Evolutionary conservation across 1,139 yeast species (phyloP).

Genomic region (Suhomyces bokatorum): DNA sequence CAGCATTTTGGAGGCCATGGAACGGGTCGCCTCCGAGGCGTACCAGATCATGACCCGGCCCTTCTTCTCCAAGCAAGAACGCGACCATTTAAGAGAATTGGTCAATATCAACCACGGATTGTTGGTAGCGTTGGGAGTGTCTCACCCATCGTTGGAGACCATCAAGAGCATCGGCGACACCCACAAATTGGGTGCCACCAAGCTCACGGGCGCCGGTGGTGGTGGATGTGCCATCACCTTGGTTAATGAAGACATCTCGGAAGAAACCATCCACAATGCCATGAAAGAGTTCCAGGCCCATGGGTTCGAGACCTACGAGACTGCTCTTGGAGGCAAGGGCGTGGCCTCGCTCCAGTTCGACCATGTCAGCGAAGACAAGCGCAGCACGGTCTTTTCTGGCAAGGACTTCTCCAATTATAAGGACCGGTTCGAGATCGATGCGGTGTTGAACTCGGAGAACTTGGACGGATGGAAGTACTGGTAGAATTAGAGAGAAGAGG

Average conservation of each 20-base stretch:
- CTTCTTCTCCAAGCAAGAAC: constrained; percentile 46
- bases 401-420: constrained; percentile 38
- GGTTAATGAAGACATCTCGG: constrained; percentile 51
- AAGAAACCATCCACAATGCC: constrained; percentile 31
- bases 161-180: constrained; percentile 65
- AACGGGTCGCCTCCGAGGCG: constrained; percentile 65
- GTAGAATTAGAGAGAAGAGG: constrained; percentile 26
- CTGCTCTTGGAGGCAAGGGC: constrained; percentile 88
- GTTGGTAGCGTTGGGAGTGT: constrained; percentile 82
- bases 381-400: constrained; percentile 27
- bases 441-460: constrained; percentile 42
- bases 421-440: constrained; percentile 49
- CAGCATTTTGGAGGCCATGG: constrained; percentile 72
- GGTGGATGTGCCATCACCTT: constrained; percentile 98
- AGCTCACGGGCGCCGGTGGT: constrained; percentile 98
- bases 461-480: constrained; percentile 60
- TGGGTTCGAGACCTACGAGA: constrained; percentile 78
- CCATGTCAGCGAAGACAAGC: constrained; percentile 17
- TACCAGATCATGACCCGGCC: constrained; percentile 59
- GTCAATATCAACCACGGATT: constrained; percentile 89
- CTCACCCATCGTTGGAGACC: constrained; percentile 83
- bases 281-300: constrained; percentile 37
- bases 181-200: constrained; percentile 76
- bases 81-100: constrained; percentile 56
- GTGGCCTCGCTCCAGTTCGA: constrained; percentile 53